These are phyloP conservation scores for Dendrobium catenatum DNA, from an alignment of 106 monocot genomes.

Conservation along the genomic window DNA sequence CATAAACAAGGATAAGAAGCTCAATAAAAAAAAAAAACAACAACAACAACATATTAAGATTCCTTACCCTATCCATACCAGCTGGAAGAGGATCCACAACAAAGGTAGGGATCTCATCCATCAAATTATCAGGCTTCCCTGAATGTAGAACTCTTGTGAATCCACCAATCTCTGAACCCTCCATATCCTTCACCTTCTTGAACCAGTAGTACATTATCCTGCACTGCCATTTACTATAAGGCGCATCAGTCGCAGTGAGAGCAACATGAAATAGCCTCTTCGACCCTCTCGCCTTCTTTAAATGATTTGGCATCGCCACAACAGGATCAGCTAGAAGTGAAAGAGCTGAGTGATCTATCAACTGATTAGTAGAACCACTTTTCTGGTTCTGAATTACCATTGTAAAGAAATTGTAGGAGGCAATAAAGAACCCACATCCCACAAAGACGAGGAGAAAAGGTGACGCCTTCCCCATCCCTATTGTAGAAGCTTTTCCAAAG, in stretches of 20 bases:
- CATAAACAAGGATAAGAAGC: not conserved
- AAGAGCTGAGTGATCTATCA: not conserved
- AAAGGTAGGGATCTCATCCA: slow-evolving; percentile 68
- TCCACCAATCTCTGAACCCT: slow-evolving; percentile 58
- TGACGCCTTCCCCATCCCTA: slow-evolving; percentile 6
- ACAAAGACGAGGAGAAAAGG: slow-evolving; percentile 19
- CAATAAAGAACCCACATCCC: slow-evolving; percentile 24
- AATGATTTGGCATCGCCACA: slow-evolving; percentile 1
- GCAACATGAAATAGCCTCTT: slow-evolving; percentile 48
- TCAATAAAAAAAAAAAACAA: not conserved
- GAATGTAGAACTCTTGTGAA: slow-evolving; percentile 63
- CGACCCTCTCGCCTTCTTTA: slow-evolving; percentile 7
- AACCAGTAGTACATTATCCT: slow-evolving; percentile 69
- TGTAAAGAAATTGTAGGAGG: slow-evolving; percentile 24
- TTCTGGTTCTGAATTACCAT: slow-evolving; percentile 18
- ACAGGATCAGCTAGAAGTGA: slow-evolving; percentile 5
- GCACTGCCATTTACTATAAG: slow-evolving; percentile 66
- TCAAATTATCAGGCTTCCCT: slow-evolving; percentile 36
- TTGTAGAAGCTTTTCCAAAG: not conserved
- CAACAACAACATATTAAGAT: not conserved
- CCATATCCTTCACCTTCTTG: slow-evolving; percentile 29
- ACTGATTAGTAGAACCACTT: not conserved
- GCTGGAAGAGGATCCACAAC: slow-evolving; percentile 52
- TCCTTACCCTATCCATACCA: slow-evolving; percentile 49
- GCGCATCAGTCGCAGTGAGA: slow-evolving; percentile 47